A percentile compares a stretch with the other conserved stretches of the same genome.
phyloP scores from a whole-genome alignment of 371 early-diverging fungal species.

The Rhizopus sp. region DNA sequence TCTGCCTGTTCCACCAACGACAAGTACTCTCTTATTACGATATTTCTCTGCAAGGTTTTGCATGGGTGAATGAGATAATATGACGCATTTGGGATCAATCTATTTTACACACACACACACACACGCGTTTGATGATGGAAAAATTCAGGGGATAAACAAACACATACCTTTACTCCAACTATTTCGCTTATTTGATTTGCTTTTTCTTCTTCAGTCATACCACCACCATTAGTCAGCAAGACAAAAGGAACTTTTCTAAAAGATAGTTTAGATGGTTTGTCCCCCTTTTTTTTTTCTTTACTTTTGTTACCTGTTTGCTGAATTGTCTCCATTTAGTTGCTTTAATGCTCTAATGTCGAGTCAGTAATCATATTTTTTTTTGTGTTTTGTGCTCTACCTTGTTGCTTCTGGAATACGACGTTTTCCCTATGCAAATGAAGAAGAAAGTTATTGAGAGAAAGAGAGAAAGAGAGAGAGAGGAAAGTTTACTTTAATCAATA shows the following conservation, averaged over 20 bases:
- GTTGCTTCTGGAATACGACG: constrained; percentile 41
- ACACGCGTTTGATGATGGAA: neutral
- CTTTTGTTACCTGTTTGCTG: constrained; percentile 36
- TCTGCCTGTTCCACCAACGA: constrained; percentile 71
- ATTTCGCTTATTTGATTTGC: constrained; percentile 67
- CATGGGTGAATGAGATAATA: constrained; percentile 92
- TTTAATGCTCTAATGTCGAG: constrained; percentile 48
- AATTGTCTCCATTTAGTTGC: constrained; percentile 63
- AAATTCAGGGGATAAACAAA: neutral
- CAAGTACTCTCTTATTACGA: constrained; percentile 61
- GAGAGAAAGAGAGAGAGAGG: neutral
- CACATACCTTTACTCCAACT: constrained; percentile 58
- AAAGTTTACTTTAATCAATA: constrained; percentile 70
- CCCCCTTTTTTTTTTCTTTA: neutral
- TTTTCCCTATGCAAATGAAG: constrained; percentile 25
- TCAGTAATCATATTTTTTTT: neutral
- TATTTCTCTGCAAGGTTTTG: constrained; percentile 58
- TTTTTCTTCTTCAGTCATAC: constrained; percentile 75
- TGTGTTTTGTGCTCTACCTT: constrained; percentile 20
- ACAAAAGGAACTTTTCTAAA: constrained; percentile 72
- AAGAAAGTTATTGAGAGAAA: neutral
- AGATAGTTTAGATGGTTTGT: neutral
- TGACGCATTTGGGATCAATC: constrained; percentile 70
- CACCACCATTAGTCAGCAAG: constrained; percentile 89
- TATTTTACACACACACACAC: constrained; percentile 12